Conservation (phyloP, 192 early-diverging fungal genomes). For the Paraglomus occultum region DNA sequence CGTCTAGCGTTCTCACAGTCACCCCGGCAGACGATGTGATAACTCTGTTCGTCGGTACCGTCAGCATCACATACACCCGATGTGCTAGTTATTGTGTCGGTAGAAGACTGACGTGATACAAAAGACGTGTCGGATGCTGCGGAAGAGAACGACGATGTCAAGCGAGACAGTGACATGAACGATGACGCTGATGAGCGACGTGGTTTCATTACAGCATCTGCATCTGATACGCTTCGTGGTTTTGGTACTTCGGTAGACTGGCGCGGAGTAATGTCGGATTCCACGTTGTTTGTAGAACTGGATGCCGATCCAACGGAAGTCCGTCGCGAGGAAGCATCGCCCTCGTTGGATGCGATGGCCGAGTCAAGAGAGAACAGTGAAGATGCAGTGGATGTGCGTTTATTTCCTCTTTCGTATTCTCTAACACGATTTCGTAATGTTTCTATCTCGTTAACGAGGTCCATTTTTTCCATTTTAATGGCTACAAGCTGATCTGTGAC, state of each 20-base stretch:
- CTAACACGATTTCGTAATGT: conserved; percentile 48
- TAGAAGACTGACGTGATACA: background rate
- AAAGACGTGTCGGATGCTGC: background rate
- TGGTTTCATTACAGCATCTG: background rate
- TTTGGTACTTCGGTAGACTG: conserved; percentile 2
- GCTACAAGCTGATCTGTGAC: conserved; percentile 62
- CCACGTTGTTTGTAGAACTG: background rate
- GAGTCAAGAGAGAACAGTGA: conserved; percentile 10
- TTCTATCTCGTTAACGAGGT: conserved; percentile 49
- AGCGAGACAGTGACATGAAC: conserved; percentile 2
- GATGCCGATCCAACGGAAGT: conserved; percentile 6
- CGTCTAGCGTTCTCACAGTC: conserved; percentile 13
- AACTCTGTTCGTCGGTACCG: too few relatives aligned
- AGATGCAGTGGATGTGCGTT: conserved; percentile 34
- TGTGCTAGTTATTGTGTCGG: background rate
- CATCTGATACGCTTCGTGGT: background rate
- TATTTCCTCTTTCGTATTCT: conserved; percentile 49
- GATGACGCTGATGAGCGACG: background rate
- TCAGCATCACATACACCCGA: too few relatives aligned
- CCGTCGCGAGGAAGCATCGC: background rate
- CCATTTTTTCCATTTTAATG: conserved; percentile 51
- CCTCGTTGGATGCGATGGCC: background rate
- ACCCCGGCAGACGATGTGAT: background rate
- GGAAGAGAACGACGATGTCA: background rate
- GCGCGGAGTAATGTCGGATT: conserved; percentile 23